phyloP scores from a whole-genome alignment of 1,139 yeast genomes.

The Protomyces arabidopsidicola region DNA sequence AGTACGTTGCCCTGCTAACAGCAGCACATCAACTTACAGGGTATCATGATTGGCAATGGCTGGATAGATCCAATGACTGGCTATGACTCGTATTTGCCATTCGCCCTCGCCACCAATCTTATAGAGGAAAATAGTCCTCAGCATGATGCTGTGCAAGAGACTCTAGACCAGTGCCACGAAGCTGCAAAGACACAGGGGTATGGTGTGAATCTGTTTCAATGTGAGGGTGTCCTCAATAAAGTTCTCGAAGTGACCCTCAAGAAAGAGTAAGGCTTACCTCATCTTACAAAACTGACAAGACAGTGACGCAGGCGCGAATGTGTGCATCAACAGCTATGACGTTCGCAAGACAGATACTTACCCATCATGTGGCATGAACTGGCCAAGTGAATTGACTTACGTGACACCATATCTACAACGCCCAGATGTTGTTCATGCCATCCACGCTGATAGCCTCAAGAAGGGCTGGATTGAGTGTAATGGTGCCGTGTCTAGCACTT shows the following conservation, averaged over 20 bases:
- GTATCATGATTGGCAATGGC: slow-evolving; percentile 85
- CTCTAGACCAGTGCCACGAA: slow-evolving; percentile 38
- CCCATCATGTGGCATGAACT: slow-evolving; percentile 87
- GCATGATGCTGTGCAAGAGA: slow-evolving; percentile 38
- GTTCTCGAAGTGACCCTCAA: slow-evolving; percentile 31
- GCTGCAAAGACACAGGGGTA: slow-evolving; percentile 37
- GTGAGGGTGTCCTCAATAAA: slow-evolving; percentile 37
- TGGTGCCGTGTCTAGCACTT: slow-evolving; percentile 50
- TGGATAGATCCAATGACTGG: slow-evolving; percentile 92
- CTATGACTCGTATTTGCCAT: slow-evolving; percentile 76
- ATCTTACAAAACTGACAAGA: slow-evolving; percentile 29
- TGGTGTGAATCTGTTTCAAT: slow-evolving; percentile 36
- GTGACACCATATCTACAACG: slow-evolving; percentile 59
- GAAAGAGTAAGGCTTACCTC: slow-evolving; percentile 25
- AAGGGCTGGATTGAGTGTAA: slow-evolving; percentile 75
- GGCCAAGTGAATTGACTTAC: slow-evolving; percentile 73
- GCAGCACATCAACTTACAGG: slow-evolving; percentile 49
- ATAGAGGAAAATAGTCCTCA: slow-evolving; percentile 41
- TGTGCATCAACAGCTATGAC: slow-evolving; percentile 81
- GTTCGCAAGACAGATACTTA: slow-evolving; percentile 61
- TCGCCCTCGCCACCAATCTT: slow-evolving; percentile 56
- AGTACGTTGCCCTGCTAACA: not conserved
- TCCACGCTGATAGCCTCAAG: slow-evolving; percentile 42
- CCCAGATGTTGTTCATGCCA: slow-evolving; percentile 53
- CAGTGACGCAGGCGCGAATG: slow-evolving; percentile 39